Base-by-base conservation (phyloP, 495 filamentous ascomycete species). In the Aspergillus haitiensis region DNA sequence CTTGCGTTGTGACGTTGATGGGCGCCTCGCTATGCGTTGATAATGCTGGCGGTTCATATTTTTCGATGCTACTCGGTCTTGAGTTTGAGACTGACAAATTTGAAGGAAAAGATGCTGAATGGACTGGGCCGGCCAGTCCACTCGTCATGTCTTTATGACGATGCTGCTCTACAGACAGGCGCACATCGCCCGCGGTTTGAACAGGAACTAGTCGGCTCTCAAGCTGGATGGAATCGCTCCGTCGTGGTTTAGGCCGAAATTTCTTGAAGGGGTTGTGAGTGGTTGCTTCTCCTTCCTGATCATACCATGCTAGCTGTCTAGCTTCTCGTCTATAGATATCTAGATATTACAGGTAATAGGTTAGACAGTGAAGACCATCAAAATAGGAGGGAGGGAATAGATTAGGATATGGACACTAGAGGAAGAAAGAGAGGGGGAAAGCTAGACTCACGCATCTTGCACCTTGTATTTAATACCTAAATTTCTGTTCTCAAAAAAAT, bases 201-300 rank as follows among this genome's bases (percentile, higher is more conserved):
- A 64, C 52, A 13, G 53, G 58, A 7, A 52, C 35, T 21, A 65
- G 52, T 11, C 66, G 56, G 32, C 48, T 64, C 52, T 76, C 71
- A 16, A 78, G 67, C 55, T 72, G 67, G 51, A 74, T 69, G 18
- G 73, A 75, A 46, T 64, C 55, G 16, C 68, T 60, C 32, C 71
- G 72, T 34, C 63, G 70, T 12, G 67, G 70, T 15, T 60, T 66
- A 31, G 61, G 51, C 18, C 70, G 65, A 62, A 77, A 74, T 49
- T 78, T 78, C 60, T 77, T 76, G 59, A 81, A 82, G n/a, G 80
- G 80, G 56, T 83, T 83, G 61, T 74, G 73, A 5, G 70, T 70
- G 3, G 75, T 60, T 10, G 67, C 68, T 53, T 74, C 72, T 62
- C 75, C 78, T 15, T 80, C 74, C 7, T 75, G 61, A 55, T 76